Percentiles rank a stretch among this genome's conserved stretches.
Evolutionary conservation across 2,329 filamentous ascomycete genomes (phyloP).

Genomic region (Pseudocercospora macadamiae): DNA sequence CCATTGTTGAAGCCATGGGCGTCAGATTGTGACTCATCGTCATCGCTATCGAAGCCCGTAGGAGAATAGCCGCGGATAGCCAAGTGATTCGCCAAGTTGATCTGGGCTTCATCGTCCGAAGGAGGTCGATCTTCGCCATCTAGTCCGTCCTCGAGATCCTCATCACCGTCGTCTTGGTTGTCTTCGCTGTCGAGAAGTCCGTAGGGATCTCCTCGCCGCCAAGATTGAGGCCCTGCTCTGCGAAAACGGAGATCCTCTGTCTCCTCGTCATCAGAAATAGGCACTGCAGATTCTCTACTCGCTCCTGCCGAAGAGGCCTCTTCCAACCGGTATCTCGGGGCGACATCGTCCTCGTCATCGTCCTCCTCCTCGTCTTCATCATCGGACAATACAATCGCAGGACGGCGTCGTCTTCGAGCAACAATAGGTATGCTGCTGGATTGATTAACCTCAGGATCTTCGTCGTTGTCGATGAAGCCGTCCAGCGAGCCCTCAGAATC

Average conservation of each 20-base stretch:
- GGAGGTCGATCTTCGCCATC: conserved; percentile 11
- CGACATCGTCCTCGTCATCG: conserved; percentile 2
- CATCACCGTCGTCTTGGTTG: conserved; percentile 15
- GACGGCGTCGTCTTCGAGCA: conserved; percentile 5
- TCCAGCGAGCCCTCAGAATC: conserved; percentile 15
- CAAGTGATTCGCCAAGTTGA: conserved; percentile 17
- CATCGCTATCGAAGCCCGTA: conserved; percentile 1
- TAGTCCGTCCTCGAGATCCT: not conserved
- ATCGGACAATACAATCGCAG: conserved; percentile 25
- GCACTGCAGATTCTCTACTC: conserved; percentile 15
- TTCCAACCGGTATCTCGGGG: not conserved
- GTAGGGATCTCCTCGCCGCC: no score
- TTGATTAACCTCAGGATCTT: conserved; percentile 20
- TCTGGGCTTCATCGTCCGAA: conserved; percentile 15
- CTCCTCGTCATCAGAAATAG: conserved; percentile 22
- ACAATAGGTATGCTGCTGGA: conserved; percentile 1
- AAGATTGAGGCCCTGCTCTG: not conserved
- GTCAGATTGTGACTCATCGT: conserved; percentile 3
- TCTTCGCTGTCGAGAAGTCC: conserved; percentile 22
- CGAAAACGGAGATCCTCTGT: conserved; percentile 9
- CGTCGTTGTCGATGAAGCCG: conserved; percentile 25
- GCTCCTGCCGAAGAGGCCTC: conserved; percentile 16
- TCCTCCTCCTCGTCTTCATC: conserved; percentile 27
- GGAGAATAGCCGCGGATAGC: conserved; percentile 13
- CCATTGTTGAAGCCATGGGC: not conserved